Evolutionary conservation across 129 eudicot genomes (phyloP), one percentile per base, ranked within the genome.

Genomic region (Artemisia annua): DNA sequence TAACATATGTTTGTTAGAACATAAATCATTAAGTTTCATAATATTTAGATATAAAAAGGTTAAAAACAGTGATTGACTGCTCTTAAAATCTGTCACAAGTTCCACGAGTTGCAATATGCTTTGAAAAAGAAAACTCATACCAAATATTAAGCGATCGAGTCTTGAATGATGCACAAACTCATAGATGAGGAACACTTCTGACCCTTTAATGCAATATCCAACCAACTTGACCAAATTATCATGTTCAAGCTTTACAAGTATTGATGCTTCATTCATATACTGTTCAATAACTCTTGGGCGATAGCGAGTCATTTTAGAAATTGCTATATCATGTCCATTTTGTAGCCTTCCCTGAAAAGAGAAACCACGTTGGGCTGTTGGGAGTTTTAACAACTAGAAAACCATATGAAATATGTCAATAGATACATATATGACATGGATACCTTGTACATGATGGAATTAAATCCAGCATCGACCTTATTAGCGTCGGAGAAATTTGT

Each of bases 291-390:
- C 22, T 20, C 22, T 20, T 20, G 22, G 22, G 22, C 22, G 22
- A 20, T 20, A 20, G 22, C 22, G 1, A 20, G 22, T 20, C 22
- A 20, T 0, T 20, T 20, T 20, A 20, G 22, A 20, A 20, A 20
- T 20, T 20, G 22, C 22, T 20, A 20, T 20, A 20, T 20, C 73
- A 22, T 69, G 48, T 52, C 73, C 73, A 6, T 52, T 52, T 28
- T 51, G 73, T 16, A 69, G 63, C 62, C 63, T 69, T 28, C 73
- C 73, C 63, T 69, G 49, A 53, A 68, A 69, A 24, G 28, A 54
- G 11, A 67, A 69, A 69, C 26, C 22, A 52, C 7, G 62, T 51
- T 24, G 28, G 28, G 52, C 26, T 7, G 62, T 51, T 24, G 28
- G 28, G 52, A 18, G 16, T 30, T 32, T 13, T 4, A 32, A 16